These are phyloP conservation scores for Fraxinus paxiana DNA, from an alignment of 305 asterid species.

Conservation along the genomic window DNA sequence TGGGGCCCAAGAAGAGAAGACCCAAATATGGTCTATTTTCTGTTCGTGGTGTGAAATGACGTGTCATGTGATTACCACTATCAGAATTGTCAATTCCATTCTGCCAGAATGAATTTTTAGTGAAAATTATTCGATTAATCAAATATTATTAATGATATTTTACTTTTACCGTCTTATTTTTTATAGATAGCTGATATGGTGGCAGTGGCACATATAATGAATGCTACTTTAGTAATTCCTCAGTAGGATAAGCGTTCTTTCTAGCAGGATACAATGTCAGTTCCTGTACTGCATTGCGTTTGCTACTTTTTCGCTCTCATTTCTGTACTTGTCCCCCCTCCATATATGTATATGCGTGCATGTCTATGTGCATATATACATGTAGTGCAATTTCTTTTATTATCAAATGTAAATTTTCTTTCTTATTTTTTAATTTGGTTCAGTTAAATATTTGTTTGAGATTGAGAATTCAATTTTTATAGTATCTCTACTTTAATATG, in stretches of 20 bases:
- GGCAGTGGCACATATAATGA: slow-evolving; percentile 87
- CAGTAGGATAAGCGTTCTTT: slow-evolving; percentile 82
- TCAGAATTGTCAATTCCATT: slow-evolving; percentile 12
- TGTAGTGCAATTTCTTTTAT: slow-evolving; percentile 2
- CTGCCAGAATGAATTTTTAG: neutral
- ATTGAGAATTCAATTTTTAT: slow-evolving; percentile 17
- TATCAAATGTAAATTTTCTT: neutral
- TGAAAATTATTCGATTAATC: neutral
- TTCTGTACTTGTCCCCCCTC: neutral
- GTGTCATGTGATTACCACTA: neutral
- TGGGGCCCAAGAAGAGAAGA: neutral
- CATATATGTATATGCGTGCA: too few species aligned
- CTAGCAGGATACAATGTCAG: slow-evolving; percentile 89
- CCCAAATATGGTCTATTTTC: neutral
- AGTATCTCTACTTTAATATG: slow-evolving; percentile 18
- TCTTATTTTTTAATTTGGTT: slow-evolving; percentile 4
- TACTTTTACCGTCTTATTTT: neutral
- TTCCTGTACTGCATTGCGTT: slow-evolving; percentile 13
- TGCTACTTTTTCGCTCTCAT: neutral
- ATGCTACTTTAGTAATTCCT: slow-evolving; percentile 89
- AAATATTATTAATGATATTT: neutral
- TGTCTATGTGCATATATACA: too few species aligned
- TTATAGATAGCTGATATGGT: slow-evolving; percentile 94
- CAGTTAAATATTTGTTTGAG: neutral
- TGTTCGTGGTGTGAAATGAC: slow-evolving; percentile 12